Percentiles rank a stretch among this genome's conserved stretches.
Evolutionary conservation across 108 stramenopile species (phyloP).

Genomic region (Schizochytrium sp.): DNA sequence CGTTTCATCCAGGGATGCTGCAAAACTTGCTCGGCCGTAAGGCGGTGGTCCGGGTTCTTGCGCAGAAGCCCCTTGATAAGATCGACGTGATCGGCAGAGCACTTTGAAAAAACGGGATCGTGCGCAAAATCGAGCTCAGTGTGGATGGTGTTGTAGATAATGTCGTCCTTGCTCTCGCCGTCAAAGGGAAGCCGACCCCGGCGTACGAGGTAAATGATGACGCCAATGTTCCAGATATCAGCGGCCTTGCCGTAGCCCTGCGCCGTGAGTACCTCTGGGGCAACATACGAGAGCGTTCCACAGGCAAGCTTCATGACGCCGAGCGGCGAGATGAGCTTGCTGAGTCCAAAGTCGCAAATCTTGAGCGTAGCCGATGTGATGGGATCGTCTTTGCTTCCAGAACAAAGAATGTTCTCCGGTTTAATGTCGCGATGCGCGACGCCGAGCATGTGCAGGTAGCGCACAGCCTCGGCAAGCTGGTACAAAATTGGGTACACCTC

Average conservation of each 20-base stretch:
- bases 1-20: constrained; percentile 39
- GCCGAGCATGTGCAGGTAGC: constrained; percentile 51
- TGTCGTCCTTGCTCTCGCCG: constrained; percentile 37
- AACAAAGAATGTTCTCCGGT: constrained; percentile 55
- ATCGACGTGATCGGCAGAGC: not conserved
- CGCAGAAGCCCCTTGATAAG: constrained; percentile 21
- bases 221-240: constrained; percentile 50
- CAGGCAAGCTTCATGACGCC: constrained; percentile 40
- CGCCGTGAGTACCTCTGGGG: constrained; percentile 34
- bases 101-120: not conserved
- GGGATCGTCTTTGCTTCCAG: constrained; percentile 43
- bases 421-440: constrained; percentile 52
- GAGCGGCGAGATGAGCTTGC: constrained; percentile 40
- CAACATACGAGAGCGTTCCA: constrained; percentile 35
- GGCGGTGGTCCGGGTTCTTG: constrained; percentile 25
- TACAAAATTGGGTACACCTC: constrained; percentile 35
- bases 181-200: constrained; percentile 49
- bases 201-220: constrained; percentile 47
- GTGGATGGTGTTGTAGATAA: constrained; percentile 39
- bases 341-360: constrained; percentile 54
- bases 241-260: constrained; percentile 43
- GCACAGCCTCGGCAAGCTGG: constrained; percentile 43
- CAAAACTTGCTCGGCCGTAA: constrained; percentile 35
- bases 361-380: constrained; percentile 18
- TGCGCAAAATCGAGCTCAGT: constrained; percentile 19